These are phyloP conservation scores for Entomortierella beljakovae DNA, from an alignment of 192 early-diverging fungal genomes.

Conservation along the genomic window DNA sequence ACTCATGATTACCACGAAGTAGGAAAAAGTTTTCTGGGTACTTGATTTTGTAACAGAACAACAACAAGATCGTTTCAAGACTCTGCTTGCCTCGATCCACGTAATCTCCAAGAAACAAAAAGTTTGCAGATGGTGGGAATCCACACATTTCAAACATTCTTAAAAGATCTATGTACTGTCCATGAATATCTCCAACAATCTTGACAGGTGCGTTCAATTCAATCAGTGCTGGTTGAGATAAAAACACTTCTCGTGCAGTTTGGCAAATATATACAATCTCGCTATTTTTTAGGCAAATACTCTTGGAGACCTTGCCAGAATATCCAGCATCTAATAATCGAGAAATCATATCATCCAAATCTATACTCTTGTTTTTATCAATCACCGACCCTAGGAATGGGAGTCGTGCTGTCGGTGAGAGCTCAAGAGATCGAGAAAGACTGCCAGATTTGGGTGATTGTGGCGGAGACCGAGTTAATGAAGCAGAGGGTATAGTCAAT, in stretches of 20 bases:
- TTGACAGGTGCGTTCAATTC: constrained; percentile 83
- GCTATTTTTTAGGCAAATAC: constrained; percentile 84
- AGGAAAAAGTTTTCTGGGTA: constrained; percentile 97
- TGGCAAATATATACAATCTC: constrained; percentile 91
- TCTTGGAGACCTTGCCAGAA: constrained; percentile 78
- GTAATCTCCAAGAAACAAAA: constrained; percentile 95
- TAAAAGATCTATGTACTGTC: constrained; percentile 93
- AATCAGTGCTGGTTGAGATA: constrained; percentile 87
- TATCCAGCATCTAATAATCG: constrained; percentile 85
- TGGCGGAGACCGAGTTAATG: constrained; percentile 17
- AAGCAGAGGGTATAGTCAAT: constrained; percentile 17
- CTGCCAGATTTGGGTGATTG: constrained; percentile 24
- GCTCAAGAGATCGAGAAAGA: constrained; percentile 21
- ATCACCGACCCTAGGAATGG: constrained; percentile 31
- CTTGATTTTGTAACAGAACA: constrained; percentile 97
- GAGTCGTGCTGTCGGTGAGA: constrained; percentile 42
- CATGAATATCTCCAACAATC: constrained; percentile 94
- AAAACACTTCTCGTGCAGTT: constrained; percentile 86
- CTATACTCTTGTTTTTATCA: constrained; percentile 48
- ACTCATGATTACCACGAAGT: constrained; percentile 97
- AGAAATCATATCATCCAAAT: constrained; percentile 90
- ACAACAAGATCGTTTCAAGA: constrained; percentile 92
- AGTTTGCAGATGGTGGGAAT: constrained; percentile 92
- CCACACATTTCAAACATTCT: constrained; percentile 95
- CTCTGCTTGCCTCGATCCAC: constrained; percentile 97